A percentile compares a stretch with the other conserved stretches of the same genome.
Conservation (phyloP, 495 filamentous ascomycete genomes). For the Penicillium parvum region DNA sequence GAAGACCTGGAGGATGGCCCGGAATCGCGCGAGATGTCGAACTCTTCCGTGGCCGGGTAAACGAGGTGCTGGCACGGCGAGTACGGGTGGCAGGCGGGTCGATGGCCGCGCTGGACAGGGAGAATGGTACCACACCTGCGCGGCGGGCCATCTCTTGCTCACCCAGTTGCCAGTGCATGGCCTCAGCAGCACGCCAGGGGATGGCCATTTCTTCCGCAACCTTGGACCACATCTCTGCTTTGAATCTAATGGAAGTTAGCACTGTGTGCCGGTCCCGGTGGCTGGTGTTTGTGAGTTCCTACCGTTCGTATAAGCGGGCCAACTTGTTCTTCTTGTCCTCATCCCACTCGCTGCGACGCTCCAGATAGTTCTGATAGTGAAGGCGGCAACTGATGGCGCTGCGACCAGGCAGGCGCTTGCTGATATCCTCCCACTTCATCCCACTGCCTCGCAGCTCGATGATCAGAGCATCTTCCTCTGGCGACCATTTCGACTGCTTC, state of each 20-base stretch:
- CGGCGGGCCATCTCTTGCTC: slow-evolving; percentile 88
- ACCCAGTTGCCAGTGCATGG: slow-evolving; percentile 97
- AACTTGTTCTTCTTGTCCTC: slow-evolving; percentile 97
- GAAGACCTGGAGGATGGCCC: slow-evolving; percentile 25
- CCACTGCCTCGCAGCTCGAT: slow-evolving; percentile 82
- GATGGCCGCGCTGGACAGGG: slow-evolving; percentile 56
- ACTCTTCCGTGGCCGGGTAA: slow-evolving; percentile 40
- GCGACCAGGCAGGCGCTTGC: slow-evolving; percentile 79
- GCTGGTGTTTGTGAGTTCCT: slow-evolving; percentile 27
- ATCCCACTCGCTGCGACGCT: slow-evolving; percentile 86
- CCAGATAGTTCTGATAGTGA: slow-evolving; percentile 96
- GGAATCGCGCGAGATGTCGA: slow-evolving; percentile 37
- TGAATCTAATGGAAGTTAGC: slow-evolving; percentile 61
- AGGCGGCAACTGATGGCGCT: slow-evolving; percentile 90
- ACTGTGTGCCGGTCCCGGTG: not conserved
- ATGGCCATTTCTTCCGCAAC: slow-evolving; percentile 93
- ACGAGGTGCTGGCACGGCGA: slow-evolving; percentile 43
- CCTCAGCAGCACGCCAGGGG: slow-evolving; percentile 92
- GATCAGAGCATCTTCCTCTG: slow-evolving; percentile 84
- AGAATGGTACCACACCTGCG: slow-evolving; percentile 79
- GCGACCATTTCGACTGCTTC: slow-evolving; percentile 94
- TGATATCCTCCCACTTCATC: slow-evolving; percentile 99
- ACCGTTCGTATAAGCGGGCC: slow-evolving; percentile 93
- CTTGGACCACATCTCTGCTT: slow-evolving; percentile 94
- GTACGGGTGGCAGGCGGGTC: slow-evolving; percentile 48